Percentiles rank a stretch among this genome's conserved stretches.
Evolutionary conservation across 495 filamentous ascomycete species (phyloP).

Genomic region (Talaromyces thailandensis): DNA sequence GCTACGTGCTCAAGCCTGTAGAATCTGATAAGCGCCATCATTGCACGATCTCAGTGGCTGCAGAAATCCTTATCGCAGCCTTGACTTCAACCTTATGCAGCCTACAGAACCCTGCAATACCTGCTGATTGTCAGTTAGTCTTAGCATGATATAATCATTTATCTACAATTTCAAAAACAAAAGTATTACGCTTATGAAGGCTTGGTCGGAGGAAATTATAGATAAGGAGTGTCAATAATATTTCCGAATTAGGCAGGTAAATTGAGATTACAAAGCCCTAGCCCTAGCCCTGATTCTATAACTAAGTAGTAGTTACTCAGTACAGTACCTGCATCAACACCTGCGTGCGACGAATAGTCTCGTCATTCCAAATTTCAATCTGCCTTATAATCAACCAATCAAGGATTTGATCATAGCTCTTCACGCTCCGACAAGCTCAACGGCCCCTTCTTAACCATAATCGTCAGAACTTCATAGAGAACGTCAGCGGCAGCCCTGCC

Average conservation of each 20-base stretch:
- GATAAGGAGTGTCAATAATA: not conserved
- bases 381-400: not conserved
- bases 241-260: not conserved
- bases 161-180: not conserved
- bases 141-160: not conserved
- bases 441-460: slow-evolving; percentile 57
- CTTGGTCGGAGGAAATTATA: not conserved
- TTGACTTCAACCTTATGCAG: not conserved
- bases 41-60: not conserved
- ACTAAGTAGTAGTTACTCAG: not conserved
- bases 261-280: not conserved
- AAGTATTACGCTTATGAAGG: not conserved
- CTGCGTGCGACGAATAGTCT: not conserved
- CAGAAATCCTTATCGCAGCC: not conserved
- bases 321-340: not conserved
- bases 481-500: slow-evolving; percentile 53
- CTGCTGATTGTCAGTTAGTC: not conserved
- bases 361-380: not conserved
- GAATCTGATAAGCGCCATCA: not conserved
- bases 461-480: slow-evolving; percentile 54
- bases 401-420: not conserved
- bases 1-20: not conserved
- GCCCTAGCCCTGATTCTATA: not conserved
- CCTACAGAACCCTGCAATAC: not conserved
- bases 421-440: slow-evolving; percentile 14